Percentiles rank a stretch among this genome's conserved stretches.
Evolutionary conservation across 768 basidiomycete species (phyloP).

Genomic region (Auriscalpium vulgare): DNA sequence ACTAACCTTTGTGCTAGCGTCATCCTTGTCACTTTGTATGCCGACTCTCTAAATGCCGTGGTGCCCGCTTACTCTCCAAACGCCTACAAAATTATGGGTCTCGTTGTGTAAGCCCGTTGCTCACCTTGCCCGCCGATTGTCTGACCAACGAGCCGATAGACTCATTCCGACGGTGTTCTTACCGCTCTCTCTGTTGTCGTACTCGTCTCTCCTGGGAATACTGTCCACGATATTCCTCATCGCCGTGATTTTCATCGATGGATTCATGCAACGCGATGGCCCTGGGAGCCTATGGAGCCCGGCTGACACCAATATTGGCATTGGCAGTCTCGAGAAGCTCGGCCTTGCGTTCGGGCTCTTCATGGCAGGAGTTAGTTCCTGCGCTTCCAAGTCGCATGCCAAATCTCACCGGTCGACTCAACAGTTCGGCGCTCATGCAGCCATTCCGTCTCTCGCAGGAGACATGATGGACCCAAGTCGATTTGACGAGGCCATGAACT

Average conservation of each 20-base stretch:
- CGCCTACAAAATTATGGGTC: conserved; percentile 69
- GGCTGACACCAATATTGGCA: conserved; percentile 54
- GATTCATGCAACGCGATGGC: conserved; percentile 56
- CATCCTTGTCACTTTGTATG: conserved; percentile 81
- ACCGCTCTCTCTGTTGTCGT: conserved; percentile 79
- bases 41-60: conserved; percentile 75
- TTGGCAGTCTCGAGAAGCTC: conserved; percentile 47
- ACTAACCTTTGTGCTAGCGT: conserved; percentile 39
- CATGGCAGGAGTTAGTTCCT: conserved; percentile 68
- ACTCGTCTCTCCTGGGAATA: conserved; percentile 83
- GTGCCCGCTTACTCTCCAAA: conserved; percentile 58
- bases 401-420: background rate
- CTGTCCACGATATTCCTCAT: conserved; percentile 71
- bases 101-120: conserved; percentile 48
- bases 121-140: background rate
- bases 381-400: background rate
- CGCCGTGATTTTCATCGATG: conserved; percentile 74
- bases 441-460: conserved; percentile 81
- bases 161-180: conserved; percentile 80
- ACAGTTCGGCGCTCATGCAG: conserved; percentile 86
- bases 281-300: conserved; percentile 82
- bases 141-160: conserved; percentile 29
- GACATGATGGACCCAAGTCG: conserved; percentile 82
- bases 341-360: conserved; percentile 83
- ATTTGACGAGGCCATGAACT: conserved; percentile 78